Evolutionary conservation across 2,329 filamentous ascomycete species (phyloP).

Genomic region (Sclerotinia sclerotiorum): DNA sequence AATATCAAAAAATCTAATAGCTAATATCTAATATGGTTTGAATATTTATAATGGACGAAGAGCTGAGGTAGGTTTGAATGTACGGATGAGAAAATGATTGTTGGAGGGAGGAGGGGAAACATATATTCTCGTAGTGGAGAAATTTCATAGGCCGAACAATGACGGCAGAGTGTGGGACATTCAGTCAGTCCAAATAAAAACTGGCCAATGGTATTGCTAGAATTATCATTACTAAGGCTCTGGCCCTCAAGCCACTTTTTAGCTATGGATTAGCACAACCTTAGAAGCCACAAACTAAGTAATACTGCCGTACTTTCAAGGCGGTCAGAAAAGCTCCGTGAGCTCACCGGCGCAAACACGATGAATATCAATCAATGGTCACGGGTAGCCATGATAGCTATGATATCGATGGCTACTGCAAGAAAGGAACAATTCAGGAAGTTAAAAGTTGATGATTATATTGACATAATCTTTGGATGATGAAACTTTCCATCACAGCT

Average conservation of each 20-base stretch:
- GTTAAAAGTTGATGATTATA: not conserved
- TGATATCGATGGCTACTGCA: not conserved
- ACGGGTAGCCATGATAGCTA: no score
- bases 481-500: not conserved
- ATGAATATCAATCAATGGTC: not conserved
- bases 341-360: no score
- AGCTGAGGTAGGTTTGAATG: no score
- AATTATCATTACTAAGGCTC: not conserved
- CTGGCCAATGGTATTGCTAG: not conserved
- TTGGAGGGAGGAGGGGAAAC: not conserved
- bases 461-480: not conserved
- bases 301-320: not conserved
- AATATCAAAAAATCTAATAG: not conserved
- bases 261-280: not conserved
- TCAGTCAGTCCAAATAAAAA: not conserved
- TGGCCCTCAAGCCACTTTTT: not conserved
- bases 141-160: conserved; percentile 5
- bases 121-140: not conserved
- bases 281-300: not conserved
- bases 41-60: no score
- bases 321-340: not conserved
- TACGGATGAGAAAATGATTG: no score
- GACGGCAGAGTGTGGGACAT: conserved; percentile 1
- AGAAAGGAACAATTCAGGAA: not conserved
- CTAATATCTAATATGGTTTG: not conserved